These are phyloP conservation scores for Calonectria fujianensis DNA, from an alignment of 2,329 filamentous ascomycete species.

Conservation along the genomic window DNA sequence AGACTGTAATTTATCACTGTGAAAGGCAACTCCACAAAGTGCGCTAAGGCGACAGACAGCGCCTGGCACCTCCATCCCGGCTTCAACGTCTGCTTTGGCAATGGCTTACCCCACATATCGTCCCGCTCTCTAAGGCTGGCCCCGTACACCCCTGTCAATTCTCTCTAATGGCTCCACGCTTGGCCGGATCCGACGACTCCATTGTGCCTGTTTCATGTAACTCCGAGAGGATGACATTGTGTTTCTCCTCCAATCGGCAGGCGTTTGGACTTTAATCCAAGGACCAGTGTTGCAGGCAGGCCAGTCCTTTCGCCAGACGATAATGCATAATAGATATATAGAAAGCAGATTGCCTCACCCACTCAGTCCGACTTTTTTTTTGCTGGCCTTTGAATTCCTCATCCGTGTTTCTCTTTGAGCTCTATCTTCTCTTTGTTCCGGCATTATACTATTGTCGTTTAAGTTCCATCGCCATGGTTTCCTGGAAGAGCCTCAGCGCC, in stretches of 20 bases:
- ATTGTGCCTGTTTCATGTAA: constrained; percentile 48
- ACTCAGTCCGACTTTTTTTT: constrained; percentile 24
- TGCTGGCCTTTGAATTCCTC: background rate
- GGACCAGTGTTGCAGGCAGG: constrained; percentile 14
- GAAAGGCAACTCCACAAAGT: background rate
- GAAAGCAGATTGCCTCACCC: constrained; percentile 32
- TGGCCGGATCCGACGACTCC: constrained; percentile 12
- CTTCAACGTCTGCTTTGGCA: constrained; percentile 5
- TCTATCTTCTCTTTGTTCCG: background rate
- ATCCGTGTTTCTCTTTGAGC: background rate
- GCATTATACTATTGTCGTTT: background rate
- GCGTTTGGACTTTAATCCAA: constrained; percentile 37
- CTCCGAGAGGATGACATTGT: constrained; percentile 34
- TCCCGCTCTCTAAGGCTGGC: constrained; percentile 21
- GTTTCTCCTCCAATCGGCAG: constrained; percentile 55
- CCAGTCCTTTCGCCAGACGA: background rate
- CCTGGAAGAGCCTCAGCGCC: constrained; percentile 52
- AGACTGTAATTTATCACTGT: background rate
- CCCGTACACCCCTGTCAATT: background rate
- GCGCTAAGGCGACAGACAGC: background rate
- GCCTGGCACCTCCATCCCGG: background rate
- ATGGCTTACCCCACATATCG: constrained; percentile 3
- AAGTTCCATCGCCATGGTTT: constrained; percentile 46
- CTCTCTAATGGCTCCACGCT: background rate
- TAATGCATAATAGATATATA: constrained; percentile 1